A percentile compares a stretch with the other conserved stretches of the same genome.
Evolutionary conservation across 1,139 yeast genomes (phyloP).

Genomic region (Diutina ranongensis): DNA sequence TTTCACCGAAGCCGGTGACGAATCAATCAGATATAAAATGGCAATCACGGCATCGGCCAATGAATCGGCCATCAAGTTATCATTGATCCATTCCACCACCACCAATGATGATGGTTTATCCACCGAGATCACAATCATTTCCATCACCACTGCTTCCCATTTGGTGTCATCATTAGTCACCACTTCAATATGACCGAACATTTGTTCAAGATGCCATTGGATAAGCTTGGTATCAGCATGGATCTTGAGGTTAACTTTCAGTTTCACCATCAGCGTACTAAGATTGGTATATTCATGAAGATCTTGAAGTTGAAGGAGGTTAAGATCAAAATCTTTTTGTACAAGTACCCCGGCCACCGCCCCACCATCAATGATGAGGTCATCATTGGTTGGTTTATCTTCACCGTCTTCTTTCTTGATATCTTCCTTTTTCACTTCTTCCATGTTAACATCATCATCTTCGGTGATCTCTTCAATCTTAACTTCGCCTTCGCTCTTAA

Average conservation of each 20-base stretch:
- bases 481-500: constrained; percentile 9
- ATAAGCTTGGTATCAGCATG: constrained; percentile 74
- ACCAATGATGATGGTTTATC: constrained; percentile 29
- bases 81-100: constrained; percentile 85
- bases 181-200: constrained; percentile 81
- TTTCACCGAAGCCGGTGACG: constrained; percentile 91
- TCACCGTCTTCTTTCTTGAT: constrained; percentile 6
- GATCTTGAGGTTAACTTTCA: constrained; percentile 66
- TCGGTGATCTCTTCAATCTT: constrained; percentile 2
- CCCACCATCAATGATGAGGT: neutral
- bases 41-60: constrained; percentile 93
- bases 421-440: constrained; percentile 6
- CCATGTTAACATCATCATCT: constrained; percentile 5
- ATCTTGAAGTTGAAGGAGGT: constrained; percentile 72
- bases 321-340: constrained; percentile 82
- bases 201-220: constrained; percentile 83
- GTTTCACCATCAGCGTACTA: constrained; percentile 76
- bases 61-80: constrained; percentile 72
- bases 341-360: constrained; percentile 80
- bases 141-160: constrained; percentile 40
- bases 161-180: constrained; percentile 50
- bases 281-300: constrained; percentile 81
- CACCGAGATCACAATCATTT: constrained; percentile 31
- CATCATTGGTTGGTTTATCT: constrained; percentile 10
- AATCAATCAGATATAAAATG: constrained; percentile 79